Evolutionary conservation across 108 stramenopile genomes (phyloP), one percentile per base, ranked within the genome.

Genomic region (Nitzschia sp.): DNA sequence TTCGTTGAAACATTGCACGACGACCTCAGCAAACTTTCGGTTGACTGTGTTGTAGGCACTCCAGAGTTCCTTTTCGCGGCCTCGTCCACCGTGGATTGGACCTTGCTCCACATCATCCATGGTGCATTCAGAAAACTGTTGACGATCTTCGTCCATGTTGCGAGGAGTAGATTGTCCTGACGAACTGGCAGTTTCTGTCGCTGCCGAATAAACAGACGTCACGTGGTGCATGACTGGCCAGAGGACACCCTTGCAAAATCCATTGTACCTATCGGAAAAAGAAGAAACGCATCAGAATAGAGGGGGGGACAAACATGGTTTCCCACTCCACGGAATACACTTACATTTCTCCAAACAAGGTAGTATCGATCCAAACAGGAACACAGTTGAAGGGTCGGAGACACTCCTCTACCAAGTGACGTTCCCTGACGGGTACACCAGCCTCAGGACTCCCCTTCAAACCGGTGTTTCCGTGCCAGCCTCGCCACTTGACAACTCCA

Each of bases 151-250:
- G 43, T 65, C 80, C 53, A 24, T 42, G 54, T 65, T 77, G 15
- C 38, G 39, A n/a, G 38, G 14, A 24, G 41, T 19, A 20, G 37
- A 24, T 37, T 29, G 10, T 7, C 52, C 20, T n/a, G 22, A 0
- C 24, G 20, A 57, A 19, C 15, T 57, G 12, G 40, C 25, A 11
- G 57, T 55, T 21, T 80, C 78, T 24, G 73, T 53, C 10, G 80
- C 66, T 39, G 78, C 72, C 10, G 87, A 80, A 59, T 89, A 92
- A 0, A 96, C 84, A 10, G 83, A 80, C 10, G 95, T 90, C 10
- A 97, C 95, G 67, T 98, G 96, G 80, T 98, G 98, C 39, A 98
- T 83, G 42, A 92, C 80, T 10, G 97, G 96, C 96, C 98, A 97
- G 9, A 99, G 75, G 21, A 97, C 92, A 58, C 88, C 86, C 76